phyloP scores from a whole-genome alignment of 192 early-diverging fungal genomes.

The Geranomyces michiganensis region DNA sequence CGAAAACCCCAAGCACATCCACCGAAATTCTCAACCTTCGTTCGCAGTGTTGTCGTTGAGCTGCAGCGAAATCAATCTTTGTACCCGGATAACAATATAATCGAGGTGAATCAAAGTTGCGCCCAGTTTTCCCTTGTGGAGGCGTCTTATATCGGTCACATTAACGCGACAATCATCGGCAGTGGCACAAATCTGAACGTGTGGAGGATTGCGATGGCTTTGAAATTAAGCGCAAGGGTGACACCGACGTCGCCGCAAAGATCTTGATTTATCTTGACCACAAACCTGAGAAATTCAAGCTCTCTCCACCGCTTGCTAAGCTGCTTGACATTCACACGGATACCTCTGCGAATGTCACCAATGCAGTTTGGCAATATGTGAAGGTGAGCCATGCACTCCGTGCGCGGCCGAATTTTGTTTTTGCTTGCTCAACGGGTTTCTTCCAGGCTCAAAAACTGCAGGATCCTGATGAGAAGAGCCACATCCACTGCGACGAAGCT shows the following conservation, averaged over 20 bases:
- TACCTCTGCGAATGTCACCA: conserved; percentile 73
- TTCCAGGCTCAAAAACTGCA: conserved; percentile 81
- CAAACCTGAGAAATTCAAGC: conserved; percentile 73
- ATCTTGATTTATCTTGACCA: conserved; percentile 81
- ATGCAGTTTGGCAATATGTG: conserved; percentile 95
- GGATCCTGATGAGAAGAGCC: conserved; percentile 84
- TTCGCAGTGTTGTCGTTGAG: conserved; percentile 82
- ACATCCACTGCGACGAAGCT: conserved; percentile 80
- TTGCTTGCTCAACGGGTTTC: not conserved
- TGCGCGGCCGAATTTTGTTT: not conserved
- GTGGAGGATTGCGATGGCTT: conserved; percentile 78
- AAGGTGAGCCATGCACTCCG: conserved; percentile 57
- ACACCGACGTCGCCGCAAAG: conserved; percentile 76
- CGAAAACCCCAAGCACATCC: conserved; percentile 46
- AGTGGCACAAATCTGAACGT: conserved; percentile 63
- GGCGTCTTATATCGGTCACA: too few species aligned
- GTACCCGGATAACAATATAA: conserved; percentile 78
- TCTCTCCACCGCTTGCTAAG: conserved; percentile 71
- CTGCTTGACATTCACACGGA: conserved; percentile 78
- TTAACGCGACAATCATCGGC: too few species aligned
- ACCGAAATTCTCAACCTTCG: conserved; percentile 85
- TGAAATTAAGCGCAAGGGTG: conserved; percentile 91
- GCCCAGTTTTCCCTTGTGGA: too few species aligned
- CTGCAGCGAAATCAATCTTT: conserved; percentile 76
- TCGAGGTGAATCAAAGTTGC: conserved; percentile 54